These are phyloP conservation scores for Cutaneotrichosporon arboriforme DNA, from an alignment of 1,284 basidiomycete species.

Conservation along the genomic window DNA sequence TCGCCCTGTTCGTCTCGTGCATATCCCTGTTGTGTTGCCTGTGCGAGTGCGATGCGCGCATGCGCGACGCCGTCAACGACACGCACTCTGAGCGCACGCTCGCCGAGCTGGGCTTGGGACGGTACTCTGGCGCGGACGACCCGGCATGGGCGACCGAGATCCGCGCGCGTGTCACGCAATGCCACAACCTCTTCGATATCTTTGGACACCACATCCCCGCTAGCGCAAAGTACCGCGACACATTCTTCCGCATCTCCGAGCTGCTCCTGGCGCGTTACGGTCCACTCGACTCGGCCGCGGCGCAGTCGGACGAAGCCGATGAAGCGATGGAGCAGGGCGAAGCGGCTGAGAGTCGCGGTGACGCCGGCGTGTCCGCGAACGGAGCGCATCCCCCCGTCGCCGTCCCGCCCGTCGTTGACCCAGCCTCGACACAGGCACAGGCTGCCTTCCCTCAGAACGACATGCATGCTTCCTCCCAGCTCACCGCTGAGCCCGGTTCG, in stretches of 20 bases:
- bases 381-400: too few relatives aligned
- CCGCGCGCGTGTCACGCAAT: constrained; percentile 23
- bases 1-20: constrained; percentile 27
- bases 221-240: constrained; percentile 23
- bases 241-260: constrained; percentile 23
- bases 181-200: constrained; percentile 26
- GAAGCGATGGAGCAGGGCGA: background rate
- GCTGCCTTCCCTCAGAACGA: too few relatives aligned
- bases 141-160: constrained; percentile 24
- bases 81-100: background rate
- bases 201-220: constrained; percentile 26
- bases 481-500: background rate
- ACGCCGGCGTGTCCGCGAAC: too few relatives aligned
- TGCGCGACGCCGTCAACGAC: constrained; percentile 6
- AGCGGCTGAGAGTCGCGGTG: too few relatives aligned
- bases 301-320: background rate
- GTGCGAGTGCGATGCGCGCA: constrained; percentile 31
- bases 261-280: constrained; percentile 22
- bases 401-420: too few relatives aligned
- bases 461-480: background rate
- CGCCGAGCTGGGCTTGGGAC: constrained; percentile 12
- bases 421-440: too few relatives aligned
- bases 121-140: constrained; percentile 13
- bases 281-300: constrained; percentile 4
- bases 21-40: constrained; percentile 32